Percentiles rank a stretch among this genome's conserved stretches.
These are phyloP conservation scores for Trichoderma breve DNA, from an alignment of 2,329 filamentous ascomycete genomes.

Conservation along the genomic window DNA sequence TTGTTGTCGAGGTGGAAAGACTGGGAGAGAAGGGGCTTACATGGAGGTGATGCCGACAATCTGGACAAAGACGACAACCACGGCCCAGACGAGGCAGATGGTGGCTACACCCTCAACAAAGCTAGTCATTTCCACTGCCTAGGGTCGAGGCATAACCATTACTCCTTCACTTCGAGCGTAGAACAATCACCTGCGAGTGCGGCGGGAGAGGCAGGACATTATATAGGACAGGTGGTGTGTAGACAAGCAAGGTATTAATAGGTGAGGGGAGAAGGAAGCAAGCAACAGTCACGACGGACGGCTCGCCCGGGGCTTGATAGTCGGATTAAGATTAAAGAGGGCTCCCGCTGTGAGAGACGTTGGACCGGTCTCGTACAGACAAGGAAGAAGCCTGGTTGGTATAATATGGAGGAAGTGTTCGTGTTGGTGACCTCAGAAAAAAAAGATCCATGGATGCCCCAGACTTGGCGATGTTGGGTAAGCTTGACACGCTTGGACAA, in stretches of 20 bases:
- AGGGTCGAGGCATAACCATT: constrained; percentile 18
- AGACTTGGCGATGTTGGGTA: constrained; percentile 1
- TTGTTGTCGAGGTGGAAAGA: neutral
- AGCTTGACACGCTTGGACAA: neutral
- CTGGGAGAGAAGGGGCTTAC: constrained; percentile 38
- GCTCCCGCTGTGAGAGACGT: neutral
- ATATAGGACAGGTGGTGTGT: neutral
- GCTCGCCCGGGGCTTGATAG: neutral
- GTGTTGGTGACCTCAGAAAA: neutral
- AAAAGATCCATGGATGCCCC: neutral
- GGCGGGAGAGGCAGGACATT: neutral
- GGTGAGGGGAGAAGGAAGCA: neutral
- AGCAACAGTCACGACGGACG: neutral
- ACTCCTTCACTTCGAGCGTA: neutral
- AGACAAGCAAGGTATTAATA: neutral
- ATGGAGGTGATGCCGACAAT: constrained; percentile 55
- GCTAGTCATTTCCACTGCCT: constrained; percentile 28
- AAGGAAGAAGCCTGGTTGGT: neutral
- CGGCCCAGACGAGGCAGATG: constrained; percentile 53
- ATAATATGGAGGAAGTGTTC: neutral
- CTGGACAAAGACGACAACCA: constrained; percentile 53
- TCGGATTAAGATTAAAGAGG: neutral
- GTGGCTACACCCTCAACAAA: constrained; percentile 42
- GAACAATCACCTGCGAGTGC: constrained; percentile 1
- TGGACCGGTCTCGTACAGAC: neutral